Conservation (phyloP, 2,329 filamentous ascomycete genomes). For the Calonectria naviculata region DNA sequence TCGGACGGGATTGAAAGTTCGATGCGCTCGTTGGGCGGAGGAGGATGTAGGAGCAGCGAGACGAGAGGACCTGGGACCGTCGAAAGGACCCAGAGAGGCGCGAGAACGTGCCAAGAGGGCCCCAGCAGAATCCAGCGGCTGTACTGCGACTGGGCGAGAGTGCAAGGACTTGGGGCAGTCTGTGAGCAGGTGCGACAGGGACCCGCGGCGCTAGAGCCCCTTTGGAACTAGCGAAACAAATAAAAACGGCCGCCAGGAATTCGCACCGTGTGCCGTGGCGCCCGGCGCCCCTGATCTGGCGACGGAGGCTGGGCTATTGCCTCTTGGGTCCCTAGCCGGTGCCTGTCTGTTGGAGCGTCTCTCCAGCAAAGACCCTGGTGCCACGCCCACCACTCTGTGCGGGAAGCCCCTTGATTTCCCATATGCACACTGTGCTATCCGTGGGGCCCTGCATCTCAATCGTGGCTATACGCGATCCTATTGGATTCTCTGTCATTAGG, state of each 20-base stretch:
- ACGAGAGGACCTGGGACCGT: slow-evolving; percentile 32
- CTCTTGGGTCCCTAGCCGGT: not conserved
- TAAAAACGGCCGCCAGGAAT: slow-evolving; percentile 27
- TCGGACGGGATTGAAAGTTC: slow-evolving; percentile 31
- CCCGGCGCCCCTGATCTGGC: slow-evolving; percentile 30
- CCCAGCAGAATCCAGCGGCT: slow-evolving; percentile 18
- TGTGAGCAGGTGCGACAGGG: slow-evolving; percentile 34
- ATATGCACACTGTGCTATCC: slow-evolving; percentile 10
- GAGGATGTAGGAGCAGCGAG: slow-evolving; percentile 40
- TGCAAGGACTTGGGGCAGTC: slow-evolving; percentile 30
- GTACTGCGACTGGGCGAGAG: slow-evolving; percentile 28
- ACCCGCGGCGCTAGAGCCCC: slow-evolving; percentile 28
- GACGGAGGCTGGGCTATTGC: not conserved
- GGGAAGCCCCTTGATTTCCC: slow-evolving; percentile 10
- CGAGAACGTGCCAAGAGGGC: slow-evolving; percentile 25
- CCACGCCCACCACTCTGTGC: slow-evolving; percentile 14
- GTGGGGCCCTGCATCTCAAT: not conserved
- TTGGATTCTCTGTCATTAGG: not conserved
- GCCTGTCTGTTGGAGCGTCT: not conserved
- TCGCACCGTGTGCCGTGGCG: slow-evolving; percentile 31
- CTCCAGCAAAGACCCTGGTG: not conserved
- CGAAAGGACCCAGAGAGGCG: slow-evolving; percentile 32
- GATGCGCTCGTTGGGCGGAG: slow-evolving; percentile 37
- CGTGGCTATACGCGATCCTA: not conserved
- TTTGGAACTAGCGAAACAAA: slow-evolving; percentile 41